phyloP scores from a whole-genome alignment of 1,284 basidiomycete genomes.

The Heterobasidion annosum region DNA sequence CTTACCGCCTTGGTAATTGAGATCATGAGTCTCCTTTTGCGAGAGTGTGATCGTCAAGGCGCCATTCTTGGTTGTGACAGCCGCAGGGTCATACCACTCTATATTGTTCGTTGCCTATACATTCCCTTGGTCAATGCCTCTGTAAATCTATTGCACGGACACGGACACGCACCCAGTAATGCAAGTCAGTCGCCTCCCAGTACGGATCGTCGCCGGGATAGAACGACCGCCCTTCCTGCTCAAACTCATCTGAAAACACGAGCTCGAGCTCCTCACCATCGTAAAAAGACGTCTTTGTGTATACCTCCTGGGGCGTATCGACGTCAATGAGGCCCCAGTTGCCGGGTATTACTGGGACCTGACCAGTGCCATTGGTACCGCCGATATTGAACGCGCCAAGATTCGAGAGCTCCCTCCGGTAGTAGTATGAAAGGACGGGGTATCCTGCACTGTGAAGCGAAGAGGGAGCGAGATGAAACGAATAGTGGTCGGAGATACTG shows the following conservation, averaged over 20 bases:
- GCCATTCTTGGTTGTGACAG: slow-evolving; percentile 73
- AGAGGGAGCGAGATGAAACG: not conserved
- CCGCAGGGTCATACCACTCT: slow-evolving; percentile 71
- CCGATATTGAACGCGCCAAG: slow-evolving; percentile 72
- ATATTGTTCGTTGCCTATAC: slow-evolving; percentile 21
- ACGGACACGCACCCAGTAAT: slow-evolving; percentile 37
- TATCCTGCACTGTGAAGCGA: slow-evolving; percentile 59
- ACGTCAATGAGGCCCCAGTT: slow-evolving; percentile 69
- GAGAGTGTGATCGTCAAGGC: slow-evolving; percentile 73
- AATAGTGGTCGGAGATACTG: not conserved
- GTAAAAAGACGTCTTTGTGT: slow-evolving; percentile 48
- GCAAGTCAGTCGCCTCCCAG: slow-evolving; percentile 65
- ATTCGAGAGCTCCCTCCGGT: slow-evolving; percentile 33
- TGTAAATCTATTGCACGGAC: too few species aligned
- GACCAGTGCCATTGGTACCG: slow-evolving; percentile 72
- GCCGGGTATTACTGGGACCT: slow-evolving; percentile 58
- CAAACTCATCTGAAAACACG: slow-evolving; percentile 89
- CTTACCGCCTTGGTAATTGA: slow-evolving; percentile 56
- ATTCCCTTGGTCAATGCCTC: too few species aligned
- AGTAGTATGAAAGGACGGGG: slow-evolving; percentile 71
- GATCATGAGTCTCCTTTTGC: slow-evolving; percentile 55
- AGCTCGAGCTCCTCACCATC: slow-evolving; percentile 46
- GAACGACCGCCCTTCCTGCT: slow-evolving; percentile 73
- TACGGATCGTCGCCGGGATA: slow-evolving; percentile 57
- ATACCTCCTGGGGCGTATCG: slow-evolving; percentile 60